These are phyloP conservation scores for Suillus hirtellus DNA, from an alignment of 768 basidiomycete genomes.

Conservation along the genomic window DNA sequence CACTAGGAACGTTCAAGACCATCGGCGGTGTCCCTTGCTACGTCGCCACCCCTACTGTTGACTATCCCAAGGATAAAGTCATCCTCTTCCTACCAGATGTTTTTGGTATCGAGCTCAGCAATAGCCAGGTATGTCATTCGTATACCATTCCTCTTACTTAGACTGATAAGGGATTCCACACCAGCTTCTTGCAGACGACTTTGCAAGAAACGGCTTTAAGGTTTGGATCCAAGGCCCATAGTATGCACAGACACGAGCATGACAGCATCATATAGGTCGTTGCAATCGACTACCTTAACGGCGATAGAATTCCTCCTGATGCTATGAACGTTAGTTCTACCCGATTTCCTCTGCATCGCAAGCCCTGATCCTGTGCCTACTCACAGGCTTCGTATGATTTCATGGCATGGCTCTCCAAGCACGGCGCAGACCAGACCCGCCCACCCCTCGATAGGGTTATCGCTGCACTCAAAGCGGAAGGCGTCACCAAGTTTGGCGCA, in stretches of 20 bases:
- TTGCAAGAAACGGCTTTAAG: constrained; percentile 42
- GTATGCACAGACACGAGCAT: neutral
- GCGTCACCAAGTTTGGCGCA: constrained; percentile 57
- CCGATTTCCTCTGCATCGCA: neutral
- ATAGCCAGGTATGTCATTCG: constrained; percentile 38
- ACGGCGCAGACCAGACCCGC: constrained; percentile 42
- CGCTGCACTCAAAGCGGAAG: constrained; percentile 54
- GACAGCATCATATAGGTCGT: constrained; percentile 20
- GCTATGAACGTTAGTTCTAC: constrained; percentile 14
- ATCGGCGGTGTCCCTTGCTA: constrained; percentile 53
- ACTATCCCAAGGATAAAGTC: constrained; percentile 56
- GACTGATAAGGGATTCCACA: neutral
- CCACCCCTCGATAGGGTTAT: constrained; percentile 58
- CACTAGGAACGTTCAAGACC: constrained; percentile 47
- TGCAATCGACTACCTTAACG: constrained; percentile 38
- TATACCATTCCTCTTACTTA: neutral
- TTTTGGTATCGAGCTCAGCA: constrained; percentile 50
- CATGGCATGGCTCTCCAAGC: constrained; percentile 44
- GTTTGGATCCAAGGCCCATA: constrained; percentile 8
- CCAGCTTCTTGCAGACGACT: constrained; percentile 37
- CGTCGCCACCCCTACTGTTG: constrained; percentile 49
- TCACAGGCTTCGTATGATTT: constrained; percentile 38
- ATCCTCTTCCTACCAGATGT: constrained; percentile 55
- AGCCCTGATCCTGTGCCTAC: too few relatives aligned
- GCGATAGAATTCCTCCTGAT: constrained; percentile 33